These are phyloP conservation scores for Agroathelia rolfsii DNA, from an alignment of 1,284 basidiomycete genomes.

Conservation along the genomic window DNA sequence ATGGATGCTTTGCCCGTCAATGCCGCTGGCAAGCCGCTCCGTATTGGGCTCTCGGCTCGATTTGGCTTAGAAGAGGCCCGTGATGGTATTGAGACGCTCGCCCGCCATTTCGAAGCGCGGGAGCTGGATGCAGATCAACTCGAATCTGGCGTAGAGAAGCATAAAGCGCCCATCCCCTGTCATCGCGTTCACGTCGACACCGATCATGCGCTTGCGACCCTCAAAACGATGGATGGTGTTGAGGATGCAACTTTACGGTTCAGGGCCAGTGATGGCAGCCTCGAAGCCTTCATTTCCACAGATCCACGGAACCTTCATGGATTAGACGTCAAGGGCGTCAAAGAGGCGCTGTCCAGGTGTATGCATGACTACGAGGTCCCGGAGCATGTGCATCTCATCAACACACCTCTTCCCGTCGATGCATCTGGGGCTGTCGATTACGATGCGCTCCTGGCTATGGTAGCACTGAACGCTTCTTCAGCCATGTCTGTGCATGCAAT, in stretches of 20 bases:
- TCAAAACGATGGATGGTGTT: constrained; percentile 35
- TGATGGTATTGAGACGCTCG: constrained; percentile 23
- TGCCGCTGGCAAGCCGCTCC: constrained; percentile 33
- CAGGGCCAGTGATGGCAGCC: constrained; percentile 20
- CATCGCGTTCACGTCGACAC: constrained; percentile 26
- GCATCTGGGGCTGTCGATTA: constrained; percentile 24
- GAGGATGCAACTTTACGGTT: constrained; percentile 36
- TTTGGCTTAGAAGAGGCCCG: constrained; percentile 26
- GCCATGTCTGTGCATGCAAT: constrained; percentile 25
- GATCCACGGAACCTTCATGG: constrained; percentile 11
- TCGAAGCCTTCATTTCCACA: constrained; percentile 26
- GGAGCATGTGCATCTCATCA: constrained; percentile 21
- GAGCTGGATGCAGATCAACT: constrained; percentile 22
- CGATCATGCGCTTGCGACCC: constrained; percentile 32
- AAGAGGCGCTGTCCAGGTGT: constrained; percentile 13
- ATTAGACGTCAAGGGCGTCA: constrained; percentile 16
- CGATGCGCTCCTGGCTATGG: constrained; percentile 22
- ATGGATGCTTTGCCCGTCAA: constrained; percentile 35
- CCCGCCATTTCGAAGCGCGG: constrained; percentile 31
- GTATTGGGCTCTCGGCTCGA: constrained; percentile 31
- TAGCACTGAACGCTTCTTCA: constrained; percentile 18
- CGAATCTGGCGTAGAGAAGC: no score
- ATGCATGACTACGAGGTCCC: constrained; percentile 30
- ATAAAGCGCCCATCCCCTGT: constrained; percentile 30
- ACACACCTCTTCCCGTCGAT: constrained; percentile 13